Evolutionary conservation across 2,329 filamentous ascomycete genomes (phyloP).

Genomic region (Chaetomium olivaceum): DNA sequence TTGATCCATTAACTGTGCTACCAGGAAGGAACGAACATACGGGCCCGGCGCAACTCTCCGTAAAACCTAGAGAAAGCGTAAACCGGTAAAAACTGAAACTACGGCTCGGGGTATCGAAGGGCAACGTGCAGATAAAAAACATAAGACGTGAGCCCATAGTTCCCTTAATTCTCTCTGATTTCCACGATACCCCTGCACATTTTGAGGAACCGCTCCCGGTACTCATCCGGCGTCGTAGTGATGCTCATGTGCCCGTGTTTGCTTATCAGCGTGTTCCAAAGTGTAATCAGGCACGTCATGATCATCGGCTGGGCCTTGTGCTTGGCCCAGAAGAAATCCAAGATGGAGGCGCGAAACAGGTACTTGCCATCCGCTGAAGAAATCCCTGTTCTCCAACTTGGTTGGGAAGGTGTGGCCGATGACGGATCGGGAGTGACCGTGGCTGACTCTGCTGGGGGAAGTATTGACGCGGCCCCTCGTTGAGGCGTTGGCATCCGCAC

Average conservation of each 20-base stretch:
- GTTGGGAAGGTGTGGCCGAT: conserved; percentile 38
- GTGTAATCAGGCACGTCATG: conserved; percentile 65
- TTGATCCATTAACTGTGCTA: no score
- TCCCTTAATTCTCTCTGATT: conserved; percentile 27
- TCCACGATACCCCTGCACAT: conserved; percentile 46
- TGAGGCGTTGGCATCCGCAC: conserved; percentile 47
- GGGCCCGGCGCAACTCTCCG: background rate
- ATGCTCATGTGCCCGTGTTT: conserved; percentile 72
- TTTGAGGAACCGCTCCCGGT: conserved; percentile 55
- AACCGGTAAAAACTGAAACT: background rate
- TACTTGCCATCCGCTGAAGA: conserved; percentile 63
- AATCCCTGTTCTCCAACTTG: conserved; percentile 64
- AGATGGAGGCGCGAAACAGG: conserved; percentile 65
- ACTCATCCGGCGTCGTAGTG: conserved; percentile 68
- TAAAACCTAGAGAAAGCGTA: background rate
- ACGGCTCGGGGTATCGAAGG: background rate
- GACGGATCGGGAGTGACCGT: conserved; percentile 38
- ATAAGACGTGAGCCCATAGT: background rate
- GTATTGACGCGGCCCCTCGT: conserved; percentile 26
- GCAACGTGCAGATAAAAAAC: background rate
- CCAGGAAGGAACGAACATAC: background rate
- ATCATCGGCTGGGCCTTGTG: conserved; percentile 66
- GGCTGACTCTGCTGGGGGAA: conserved; percentile 30
- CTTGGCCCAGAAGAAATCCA: conserved; percentile 80
- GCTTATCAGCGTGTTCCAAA: conserved; percentile 62